Conservation (phyloP, 2,329 filamentous ascomycete species). For the Acarospora socialis region DNA sequence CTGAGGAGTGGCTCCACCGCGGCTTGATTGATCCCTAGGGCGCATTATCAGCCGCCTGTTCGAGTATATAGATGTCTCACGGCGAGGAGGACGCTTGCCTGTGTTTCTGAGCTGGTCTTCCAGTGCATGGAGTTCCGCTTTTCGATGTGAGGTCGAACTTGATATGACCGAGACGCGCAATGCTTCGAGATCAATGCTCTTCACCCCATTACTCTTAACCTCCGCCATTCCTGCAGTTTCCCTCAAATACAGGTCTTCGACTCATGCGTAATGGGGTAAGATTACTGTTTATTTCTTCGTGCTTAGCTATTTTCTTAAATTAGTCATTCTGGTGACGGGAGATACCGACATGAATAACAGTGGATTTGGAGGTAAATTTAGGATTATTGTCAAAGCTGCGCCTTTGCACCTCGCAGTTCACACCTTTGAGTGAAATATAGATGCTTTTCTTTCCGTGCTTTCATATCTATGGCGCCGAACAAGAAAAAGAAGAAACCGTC, state of each 20-base stretch:
- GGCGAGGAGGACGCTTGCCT: slow-evolving; percentile 28
- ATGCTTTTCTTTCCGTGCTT: too few relatives aligned
- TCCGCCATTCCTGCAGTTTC: slow-evolving; percentile 1
- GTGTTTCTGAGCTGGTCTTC: slow-evolving; percentile 43
- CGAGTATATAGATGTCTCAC: neutral
- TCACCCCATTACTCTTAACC: neutral
- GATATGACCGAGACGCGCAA: slow-evolving; percentile 22
- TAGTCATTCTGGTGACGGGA: too few relatives aligned
- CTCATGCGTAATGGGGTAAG: too few relatives aligned
- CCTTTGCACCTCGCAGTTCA: too few relatives aligned
- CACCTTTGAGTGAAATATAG: too few relatives aligned
- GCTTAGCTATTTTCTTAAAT: too few relatives aligned
- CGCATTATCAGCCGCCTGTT: slow-evolving; percentile 8
- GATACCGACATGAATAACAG: too few relatives aligned
- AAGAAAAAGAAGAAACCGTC: slow-evolving; percentile 89
- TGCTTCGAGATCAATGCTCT: slow-evolving; percentile 1
- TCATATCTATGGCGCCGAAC: slow-evolving; percentile 55
- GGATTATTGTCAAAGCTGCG: too few relatives aligned
- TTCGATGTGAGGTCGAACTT: slow-evolving; percentile 46
- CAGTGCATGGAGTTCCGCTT: slow-evolving; percentile 39
- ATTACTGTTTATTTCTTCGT: too few relatives aligned
- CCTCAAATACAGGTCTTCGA: too few relatives aligned
- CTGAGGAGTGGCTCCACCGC: slow-evolving; percentile 46
- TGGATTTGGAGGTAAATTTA: too few relatives aligned
- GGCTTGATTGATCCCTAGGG: slow-evolving; percentile 16